Conservation (phyloP, 257 asterid species). For the Lavandula angustifolia region DNA sequence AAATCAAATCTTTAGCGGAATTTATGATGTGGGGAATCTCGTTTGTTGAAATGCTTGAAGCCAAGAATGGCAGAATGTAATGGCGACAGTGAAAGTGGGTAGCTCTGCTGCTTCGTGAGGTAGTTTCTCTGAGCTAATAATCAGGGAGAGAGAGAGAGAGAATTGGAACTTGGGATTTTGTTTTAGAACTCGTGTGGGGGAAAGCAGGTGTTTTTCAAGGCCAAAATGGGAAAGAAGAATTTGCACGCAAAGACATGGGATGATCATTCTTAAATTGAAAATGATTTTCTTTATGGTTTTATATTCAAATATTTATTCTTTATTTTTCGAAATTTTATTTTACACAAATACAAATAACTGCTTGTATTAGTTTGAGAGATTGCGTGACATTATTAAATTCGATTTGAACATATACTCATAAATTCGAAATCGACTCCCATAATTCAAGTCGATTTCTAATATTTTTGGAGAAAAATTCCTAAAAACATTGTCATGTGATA, state of each 20-base stretch:
- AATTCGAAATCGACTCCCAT: too few species aligned
- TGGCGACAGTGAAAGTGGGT: not conserved
- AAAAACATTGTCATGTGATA: too few species aligned
- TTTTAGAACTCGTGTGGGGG: not conserved
- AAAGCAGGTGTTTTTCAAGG: not conserved
- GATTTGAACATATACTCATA: too few species aligned
- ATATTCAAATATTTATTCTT: too few species aligned
- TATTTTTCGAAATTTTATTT: too few species aligned
- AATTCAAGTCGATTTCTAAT: not conserved
- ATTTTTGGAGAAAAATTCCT: not conserved
- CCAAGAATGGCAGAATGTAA: not conserved
- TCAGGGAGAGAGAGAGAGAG: constrained; percentile 21
- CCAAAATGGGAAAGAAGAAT: constrained; percentile 25
- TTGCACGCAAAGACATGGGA: constrained; percentile 33
- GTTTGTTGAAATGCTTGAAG: not conserved
- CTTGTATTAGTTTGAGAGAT: too few species aligned
- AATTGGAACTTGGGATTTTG: constrained; percentile 17
- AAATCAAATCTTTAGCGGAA: constrained; percentile 29
- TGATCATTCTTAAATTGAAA: not conserved
- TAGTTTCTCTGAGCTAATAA: not conserved
- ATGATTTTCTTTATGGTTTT: too few species aligned
- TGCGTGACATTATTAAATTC: too few species aligned
- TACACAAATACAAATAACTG: too few species aligned
- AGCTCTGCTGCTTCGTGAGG: constrained; percentile 6
- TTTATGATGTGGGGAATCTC: constrained; percentile 5